Evolutionary conservation across 345 rosid species (phyloP).

Genomic region (Linum usitatissimum): DNA sequence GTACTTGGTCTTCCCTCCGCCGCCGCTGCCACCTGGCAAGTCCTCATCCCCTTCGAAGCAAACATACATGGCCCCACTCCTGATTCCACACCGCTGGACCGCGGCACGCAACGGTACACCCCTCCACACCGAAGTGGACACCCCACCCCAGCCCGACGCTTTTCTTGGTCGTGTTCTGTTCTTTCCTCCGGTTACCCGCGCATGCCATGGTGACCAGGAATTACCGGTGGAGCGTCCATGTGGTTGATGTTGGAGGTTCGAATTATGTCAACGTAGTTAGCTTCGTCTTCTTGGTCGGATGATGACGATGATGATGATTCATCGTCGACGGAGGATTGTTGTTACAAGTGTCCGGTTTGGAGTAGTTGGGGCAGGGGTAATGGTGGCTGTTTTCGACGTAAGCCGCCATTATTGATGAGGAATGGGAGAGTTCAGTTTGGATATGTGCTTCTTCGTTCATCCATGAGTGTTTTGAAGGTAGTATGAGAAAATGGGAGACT

Average conservation of each 20-base stretch:
- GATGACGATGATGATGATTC: constrained; percentile 12
- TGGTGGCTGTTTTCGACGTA: no score
- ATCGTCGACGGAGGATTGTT: constrained; percentile 19
- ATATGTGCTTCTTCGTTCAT: no score
- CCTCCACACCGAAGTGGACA: constrained; percentile 79
- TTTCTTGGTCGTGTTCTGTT: constrained; percentile 81
- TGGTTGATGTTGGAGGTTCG: constrained; percentile 44
- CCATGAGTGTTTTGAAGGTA: no score
- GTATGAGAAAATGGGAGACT: no score
- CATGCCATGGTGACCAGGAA: constrained; percentile 73
- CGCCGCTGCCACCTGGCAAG: constrained; percentile 92
- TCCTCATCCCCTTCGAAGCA: constrained; percentile 95
- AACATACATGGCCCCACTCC: constrained; percentile 59
- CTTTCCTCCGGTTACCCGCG: constrained; percentile 89
- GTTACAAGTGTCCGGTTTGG: not conserved
- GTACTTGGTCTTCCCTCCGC: constrained; percentile 88
- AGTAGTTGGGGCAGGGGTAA: constrained; percentile 3
- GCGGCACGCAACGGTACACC: constrained; percentile 56
- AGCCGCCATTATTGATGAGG: no score
- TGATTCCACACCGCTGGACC: constrained; percentile 64
- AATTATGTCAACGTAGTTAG: constrained; percentile 37
- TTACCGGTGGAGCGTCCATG: constrained; percentile 39
- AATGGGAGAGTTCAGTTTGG: no score
- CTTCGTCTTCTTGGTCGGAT: constrained; percentile 34
- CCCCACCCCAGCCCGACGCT: constrained; percentile 72